These are phyloP conservation scores for Hypoxylon crocopeplum DNA, from an alignment of 495 filamentous ascomycete genomes.

Conservation along the genomic window DNA sequence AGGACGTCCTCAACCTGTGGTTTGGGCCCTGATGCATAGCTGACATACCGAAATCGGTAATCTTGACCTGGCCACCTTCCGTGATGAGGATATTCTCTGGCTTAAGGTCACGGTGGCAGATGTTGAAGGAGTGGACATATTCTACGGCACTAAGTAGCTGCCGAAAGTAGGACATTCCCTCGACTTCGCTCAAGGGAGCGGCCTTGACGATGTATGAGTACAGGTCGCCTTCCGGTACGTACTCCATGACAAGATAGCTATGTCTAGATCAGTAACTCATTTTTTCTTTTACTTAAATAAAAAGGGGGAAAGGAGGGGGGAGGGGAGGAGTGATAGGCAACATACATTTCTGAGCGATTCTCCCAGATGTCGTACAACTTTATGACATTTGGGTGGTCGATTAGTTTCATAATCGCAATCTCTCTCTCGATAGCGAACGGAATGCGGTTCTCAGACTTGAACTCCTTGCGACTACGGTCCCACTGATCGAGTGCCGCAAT, in stretches of 20 bases:
- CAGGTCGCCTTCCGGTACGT: slow-evolving; percentile 88
- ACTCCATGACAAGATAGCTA: slow-evolving; percentile 97
- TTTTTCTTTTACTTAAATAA: too few relatives aligned
- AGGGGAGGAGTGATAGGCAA: slow-evolving; percentile 28
- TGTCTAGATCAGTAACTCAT: slow-evolving; percentile 28
- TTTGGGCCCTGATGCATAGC: slow-evolving; percentile 79
- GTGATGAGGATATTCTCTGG: slow-evolving; percentile 95
- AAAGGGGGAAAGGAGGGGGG: neutral
- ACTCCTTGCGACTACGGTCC: slow-evolving; percentile 53
- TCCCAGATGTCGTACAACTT: slow-evolving; percentile 96
- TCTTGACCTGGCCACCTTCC: slow-evolving; percentile 73
- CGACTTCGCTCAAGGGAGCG: slow-evolving; percentile 73
- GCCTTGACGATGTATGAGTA: slow-evolving; percentile 77
- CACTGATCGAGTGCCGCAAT: slow-evolving; percentile 72
- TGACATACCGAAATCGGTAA: slow-evolving; percentile 98
- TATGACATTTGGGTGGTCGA: slow-evolving; percentile 92
- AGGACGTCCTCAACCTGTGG: slow-evolving; percentile 81
- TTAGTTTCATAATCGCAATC: slow-evolving; percentile 93
- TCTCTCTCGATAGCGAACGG: slow-evolving; percentile 90
- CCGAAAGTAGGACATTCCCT: slow-evolving; percentile 84
- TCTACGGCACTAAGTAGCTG: slow-evolving; percentile 92
- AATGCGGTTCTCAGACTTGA: slow-evolving; percentile 68
- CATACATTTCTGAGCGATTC: slow-evolving; percentile 89
- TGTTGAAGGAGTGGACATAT: slow-evolving; percentile 91
- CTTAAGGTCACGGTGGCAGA: slow-evolving; percentile 96